Conservation (phyloP, 257 asterid species). For the Vinca minor region DNA sequence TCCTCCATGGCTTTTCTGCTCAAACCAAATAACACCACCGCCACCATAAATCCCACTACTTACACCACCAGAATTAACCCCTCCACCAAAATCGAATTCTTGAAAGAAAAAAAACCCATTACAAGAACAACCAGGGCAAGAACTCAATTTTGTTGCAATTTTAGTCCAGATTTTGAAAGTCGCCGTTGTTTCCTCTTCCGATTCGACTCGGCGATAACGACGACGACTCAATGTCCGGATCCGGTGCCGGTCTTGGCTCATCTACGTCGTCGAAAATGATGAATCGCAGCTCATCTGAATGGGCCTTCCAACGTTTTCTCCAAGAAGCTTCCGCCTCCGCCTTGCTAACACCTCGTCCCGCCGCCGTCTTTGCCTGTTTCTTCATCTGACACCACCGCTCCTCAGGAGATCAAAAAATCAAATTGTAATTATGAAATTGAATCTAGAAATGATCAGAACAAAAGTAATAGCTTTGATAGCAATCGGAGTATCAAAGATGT, state of each 20-base stretch:
- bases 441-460: conserved; percentile 5
- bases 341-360: not conserved
- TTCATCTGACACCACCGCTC: not conserved
- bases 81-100: too few species aligned
- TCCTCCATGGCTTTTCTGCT: too few species aligned
- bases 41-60: too few species aligned
- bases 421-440: not conserved
- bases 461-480: not conserved
- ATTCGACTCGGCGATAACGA: conserved; percentile 26
- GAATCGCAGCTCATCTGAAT: conserved; percentile 84
- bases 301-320: conserved; percentile 86
- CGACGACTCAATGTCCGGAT: not conserved
- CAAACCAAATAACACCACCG: too few species aligned
- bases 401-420: conserved; percentile 25
- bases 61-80: too few species aligned
- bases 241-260: conserved; percentile 16
- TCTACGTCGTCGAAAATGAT: conserved; percentile 41
- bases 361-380: conserved; percentile 22
- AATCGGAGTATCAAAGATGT: not conserved
- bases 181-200: conserved; percentile 32
- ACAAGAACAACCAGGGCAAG: too few species aligned
- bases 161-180: too few species aligned
- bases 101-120: too few species aligned
- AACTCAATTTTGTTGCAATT: too few species aligned
- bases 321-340: conserved; percentile 44